Base-by-base conservation (phyloP, 345 rosid genomes). In the Excoecaria agallocha region DNA sequence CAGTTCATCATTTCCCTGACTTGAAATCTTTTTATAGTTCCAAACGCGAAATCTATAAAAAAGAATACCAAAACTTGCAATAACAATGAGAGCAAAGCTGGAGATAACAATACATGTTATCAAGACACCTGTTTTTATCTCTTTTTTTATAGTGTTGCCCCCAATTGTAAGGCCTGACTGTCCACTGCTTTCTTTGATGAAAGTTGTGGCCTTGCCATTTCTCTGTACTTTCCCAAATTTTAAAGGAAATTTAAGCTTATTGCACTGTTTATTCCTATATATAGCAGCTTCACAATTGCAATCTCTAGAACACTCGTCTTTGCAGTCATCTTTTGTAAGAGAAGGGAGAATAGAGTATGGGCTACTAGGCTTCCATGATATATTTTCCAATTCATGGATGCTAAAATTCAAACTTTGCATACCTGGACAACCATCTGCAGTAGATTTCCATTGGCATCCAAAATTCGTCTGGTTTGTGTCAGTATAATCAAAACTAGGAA, bases 1-100 rank as follows among this genome's bases (percentile, higher is more conserved):
- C 12, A 50, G 38, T 5, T 37, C 74, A 54, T 72, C 60, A 52
- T 69, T 68, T 3, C 54, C 48, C 20, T 22, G 69, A 55, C 3
- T 15, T 0, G 76, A 50, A 2, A 74, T 59, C 56, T 63, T 71
- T 24, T 12, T 0, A 41, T 75, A 78, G 15, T 43, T 68, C 8
- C 24, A 45, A 48, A 76, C 72, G 8, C 77, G 77, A 48, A 54
- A 20, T 20, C 49, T 55, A 57, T 78, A 82, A 22, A 74, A 24
- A 5, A 61, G 59, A 75, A 74, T 41, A 12, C 77, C 66, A 58
- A 66, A 74, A 5, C 70, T 30, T n/a, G 77, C 77, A 35, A 77
- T 41, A 15, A 65, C 22, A 16, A 62, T 62, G 48, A 43, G 35
- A 0, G 77, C 76, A 17, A 77, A 73, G 39, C 66, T 43, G 25